Conservation (phyloP, 495 filamentous ascomycete genomes). For the Aspergillus homomorphus region DNA sequence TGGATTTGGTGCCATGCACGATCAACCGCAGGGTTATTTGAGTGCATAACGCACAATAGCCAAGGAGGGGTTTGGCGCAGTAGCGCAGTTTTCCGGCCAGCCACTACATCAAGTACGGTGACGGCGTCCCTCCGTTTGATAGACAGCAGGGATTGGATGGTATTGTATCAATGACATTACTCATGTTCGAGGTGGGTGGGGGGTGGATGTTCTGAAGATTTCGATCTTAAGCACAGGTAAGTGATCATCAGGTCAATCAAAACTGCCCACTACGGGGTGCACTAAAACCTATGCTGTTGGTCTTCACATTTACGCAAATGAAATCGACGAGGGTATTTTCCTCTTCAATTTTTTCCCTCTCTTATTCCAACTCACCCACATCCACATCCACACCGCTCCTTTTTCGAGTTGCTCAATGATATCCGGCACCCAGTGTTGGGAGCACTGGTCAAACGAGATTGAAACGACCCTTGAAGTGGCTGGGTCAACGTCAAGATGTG, state of each 20-base stretch:
- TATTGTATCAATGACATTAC: background rate
- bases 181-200: too few relatives aligned
- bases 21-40: background rate
- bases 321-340: background rate
- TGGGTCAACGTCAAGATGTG: slow-evolving; percentile 17
- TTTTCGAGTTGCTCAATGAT: slow-evolving; percentile 9
- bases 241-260: background rate
- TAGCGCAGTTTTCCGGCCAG: background rate
- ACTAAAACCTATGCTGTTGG: background rate
- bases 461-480: slow-evolving; percentile 12
- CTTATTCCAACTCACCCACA: slow-evolving; percentile 2
- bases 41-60: background rate
- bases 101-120: background rate
- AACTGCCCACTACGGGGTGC: background rate
- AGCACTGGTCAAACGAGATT: slow-evolving; percentile 15
- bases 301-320: background rate
- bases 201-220: background rate
- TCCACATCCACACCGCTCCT: slow-evolving; percentile 22
- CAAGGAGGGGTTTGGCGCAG: background rate
- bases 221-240: background rate
- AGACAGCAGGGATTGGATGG: background rate
- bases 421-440: slow-evolving; percentile 10
- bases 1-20: background rate
- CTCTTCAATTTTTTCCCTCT: slow-evolving; percentile 7
- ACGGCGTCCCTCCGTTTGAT: background rate